These are phyloP conservation scores for Pseudonitzschia pungens DNA, from an alignment of 108 stramenopile genomes.

Conservation along the genomic window DNA sequence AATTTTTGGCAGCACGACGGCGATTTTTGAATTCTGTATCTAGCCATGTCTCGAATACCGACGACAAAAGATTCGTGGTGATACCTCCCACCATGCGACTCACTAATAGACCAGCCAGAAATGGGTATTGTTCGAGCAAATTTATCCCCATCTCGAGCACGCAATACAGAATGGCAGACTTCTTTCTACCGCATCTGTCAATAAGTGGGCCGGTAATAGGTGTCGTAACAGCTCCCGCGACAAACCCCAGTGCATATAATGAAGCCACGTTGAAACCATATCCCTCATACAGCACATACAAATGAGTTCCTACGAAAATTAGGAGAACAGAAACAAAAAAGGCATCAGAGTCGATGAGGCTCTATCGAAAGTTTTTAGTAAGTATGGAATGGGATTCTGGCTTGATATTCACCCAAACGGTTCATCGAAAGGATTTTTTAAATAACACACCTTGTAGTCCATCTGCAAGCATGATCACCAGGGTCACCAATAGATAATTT, in stretches of 20 bases:
- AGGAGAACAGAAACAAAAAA: not conserved
- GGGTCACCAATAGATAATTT: slow-evolving; percentile 39
- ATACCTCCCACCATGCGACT: slow-evolving; percentile 75
- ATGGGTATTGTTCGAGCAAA: slow-evolving; percentile 54
- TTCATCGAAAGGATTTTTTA: not conserved
- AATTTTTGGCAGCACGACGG: slow-evolving; percentile 4
- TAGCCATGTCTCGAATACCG: slow-evolving; percentile 76
- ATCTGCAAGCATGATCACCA: slow-evolving; percentile 51
- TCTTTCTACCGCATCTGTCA: slow-evolving; percentile 64
- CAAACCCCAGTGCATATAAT: slow-evolving; percentile 48
- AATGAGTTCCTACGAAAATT: slow-evolving; percentile 39
- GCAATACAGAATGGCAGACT: slow-evolving; percentile 74
- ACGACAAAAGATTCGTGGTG: slow-evolving; percentile 56
- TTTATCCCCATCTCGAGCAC: slow-evolving; percentile 65
- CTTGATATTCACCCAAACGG: not conserved
- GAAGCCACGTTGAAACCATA: slow-evolving; percentile 55
- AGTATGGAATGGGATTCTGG: too few species aligned
- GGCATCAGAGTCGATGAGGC: not conserved
- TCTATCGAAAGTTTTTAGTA: too few species aligned
- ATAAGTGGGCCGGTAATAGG: slow-evolving; percentile 74
- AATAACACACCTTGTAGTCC: slow-evolving; percentile 48
- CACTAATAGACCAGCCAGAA: slow-evolving; percentile 42
- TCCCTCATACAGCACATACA: slow-evolving; percentile 53
- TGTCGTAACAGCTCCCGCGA: slow-evolving; percentile 43
- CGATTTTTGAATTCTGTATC: slow-evolving; percentile 58